phyloP scores from a whole-genome alignment of 345 rosid genomes.

The Citrus mangshanensis region DNA sequence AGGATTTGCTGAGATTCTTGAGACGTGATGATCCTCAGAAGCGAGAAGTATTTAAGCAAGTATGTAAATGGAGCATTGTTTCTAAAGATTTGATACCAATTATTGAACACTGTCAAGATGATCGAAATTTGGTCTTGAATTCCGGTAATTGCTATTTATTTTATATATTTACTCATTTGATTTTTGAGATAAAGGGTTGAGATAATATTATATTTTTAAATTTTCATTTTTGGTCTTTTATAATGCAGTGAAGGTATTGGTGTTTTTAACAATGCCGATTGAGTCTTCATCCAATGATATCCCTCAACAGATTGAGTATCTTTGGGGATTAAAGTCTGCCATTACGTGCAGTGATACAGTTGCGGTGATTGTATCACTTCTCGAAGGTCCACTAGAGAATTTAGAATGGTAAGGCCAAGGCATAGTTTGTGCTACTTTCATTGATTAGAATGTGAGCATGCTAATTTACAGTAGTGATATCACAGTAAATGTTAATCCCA shows the following conservation, averaged over 20 bases:
- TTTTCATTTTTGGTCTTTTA: background rate
- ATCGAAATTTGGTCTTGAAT: conserved; percentile 62
- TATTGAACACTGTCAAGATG: conserved; percentile 62
- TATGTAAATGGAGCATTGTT: conserved; percentile 79
- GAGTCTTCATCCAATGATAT: conserved; percentile 75
- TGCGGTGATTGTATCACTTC: no score
- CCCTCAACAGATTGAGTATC: no score
- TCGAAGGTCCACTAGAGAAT: no score
- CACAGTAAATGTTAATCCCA: no score
- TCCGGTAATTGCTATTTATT: conserved; percentile 43
- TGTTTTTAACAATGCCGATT: conserved; percentile 83
- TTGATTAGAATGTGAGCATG: no score
- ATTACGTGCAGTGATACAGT: no score
- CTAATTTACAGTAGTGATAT: no score
- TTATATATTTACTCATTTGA: background rate
- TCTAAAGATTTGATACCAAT: conserved; percentile 86
- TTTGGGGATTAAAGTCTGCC: no score
- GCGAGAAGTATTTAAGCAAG: conserved; percentile 84
- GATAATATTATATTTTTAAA: background rate
- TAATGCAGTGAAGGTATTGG: conserved; percentile 79
- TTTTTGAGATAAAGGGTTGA: background rate
- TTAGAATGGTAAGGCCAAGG: no score
- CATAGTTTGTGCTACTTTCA: no score
- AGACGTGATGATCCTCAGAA: conserved; percentile 83
- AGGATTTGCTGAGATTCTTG: conserved; percentile 76